Conservation (phyloP, 768 basidiomycete genomes). For the Podaxis sp. region DNA sequence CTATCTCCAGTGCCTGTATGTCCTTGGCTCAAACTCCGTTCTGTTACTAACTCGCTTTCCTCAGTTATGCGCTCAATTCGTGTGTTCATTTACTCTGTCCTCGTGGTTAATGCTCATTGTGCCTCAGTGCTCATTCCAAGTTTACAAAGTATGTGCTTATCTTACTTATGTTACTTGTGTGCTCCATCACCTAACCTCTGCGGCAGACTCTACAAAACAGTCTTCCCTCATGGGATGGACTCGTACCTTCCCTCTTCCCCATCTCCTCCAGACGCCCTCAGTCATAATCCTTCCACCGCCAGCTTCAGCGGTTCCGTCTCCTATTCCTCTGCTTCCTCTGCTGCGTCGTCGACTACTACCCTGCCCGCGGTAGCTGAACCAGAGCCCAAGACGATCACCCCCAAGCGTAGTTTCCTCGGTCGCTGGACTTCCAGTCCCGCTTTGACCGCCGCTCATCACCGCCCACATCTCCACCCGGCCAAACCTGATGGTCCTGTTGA, state of each 20-base stretch:
- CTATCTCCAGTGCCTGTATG: conserved; percentile 73
- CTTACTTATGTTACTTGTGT: neutral
- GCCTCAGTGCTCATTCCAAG: conserved; percentile 62
- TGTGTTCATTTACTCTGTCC: conserved; percentile 16
- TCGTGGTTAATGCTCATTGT: neutral
- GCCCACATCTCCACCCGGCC: conserved; percentile 11
- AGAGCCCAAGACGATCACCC: neutral
- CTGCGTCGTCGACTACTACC: conserved; percentile 17
- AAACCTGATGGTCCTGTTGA: conserved; percentile 55
- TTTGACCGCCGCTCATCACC: conserved; percentile 16
- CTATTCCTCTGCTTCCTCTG: conserved; percentile 19
- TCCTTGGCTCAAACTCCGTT: conserved; percentile 11
- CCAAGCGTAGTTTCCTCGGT: neutral
- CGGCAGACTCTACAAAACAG: conserved; percentile 57
- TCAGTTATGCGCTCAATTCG: conserved; percentile 50
- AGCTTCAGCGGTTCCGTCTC: conserved; percentile 16
- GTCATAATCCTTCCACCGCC: conserved; percentile 14
- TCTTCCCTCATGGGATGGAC: conserved; percentile 61
- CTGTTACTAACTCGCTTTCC: conserved; percentile 1
- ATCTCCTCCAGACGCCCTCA: conserved; percentile 21
- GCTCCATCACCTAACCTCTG: neutral
- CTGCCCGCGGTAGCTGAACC: neutral
- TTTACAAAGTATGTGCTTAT: conserved; percentile 53
- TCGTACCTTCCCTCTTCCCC: conserved; percentile 29
- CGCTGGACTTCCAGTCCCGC: conserved; percentile 13